These are phyloP conservation scores for Gaultheria prostrata DNA, from an alignment of 148 eudicot species.

Conservation along the genomic window DNA sequence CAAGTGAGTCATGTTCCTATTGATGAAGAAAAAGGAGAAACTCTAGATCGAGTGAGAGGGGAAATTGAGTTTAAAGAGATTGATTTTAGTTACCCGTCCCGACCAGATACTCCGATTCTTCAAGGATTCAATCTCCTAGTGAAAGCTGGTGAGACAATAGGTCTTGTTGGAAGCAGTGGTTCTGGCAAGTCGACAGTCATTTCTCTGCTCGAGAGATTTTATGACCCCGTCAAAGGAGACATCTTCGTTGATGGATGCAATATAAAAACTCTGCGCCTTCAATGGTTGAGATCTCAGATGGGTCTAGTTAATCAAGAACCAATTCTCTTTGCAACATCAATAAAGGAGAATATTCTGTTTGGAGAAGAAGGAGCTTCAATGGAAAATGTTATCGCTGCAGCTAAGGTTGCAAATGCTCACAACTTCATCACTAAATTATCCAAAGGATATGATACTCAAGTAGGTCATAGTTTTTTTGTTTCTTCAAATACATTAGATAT, in stretches of 20 bases:
- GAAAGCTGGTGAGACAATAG: conserved; percentile 38
- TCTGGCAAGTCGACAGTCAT: conserved; percentile 46
- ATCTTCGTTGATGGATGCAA: conserved; percentile 39
- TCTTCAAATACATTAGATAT: neutral
- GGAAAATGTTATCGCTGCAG: conserved; percentile 28
- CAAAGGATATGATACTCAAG: conserved; percentile 41
- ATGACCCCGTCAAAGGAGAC: conserved; percentile 37
- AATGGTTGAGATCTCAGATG: conserved; percentile 47
- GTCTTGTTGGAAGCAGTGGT: conserved; percentile 49
- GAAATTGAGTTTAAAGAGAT: conserved; percentile 43
- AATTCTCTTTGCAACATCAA: conserved; percentile 40
- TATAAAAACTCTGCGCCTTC: conserved; percentile 31
- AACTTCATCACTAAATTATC: conserved; percentile 33
- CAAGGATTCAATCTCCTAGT: conserved; percentile 36
- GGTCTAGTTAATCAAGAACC: conserved; percentile 52
- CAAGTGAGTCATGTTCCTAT: conserved; percentile 31
- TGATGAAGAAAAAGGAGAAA: conserved; percentile 26
- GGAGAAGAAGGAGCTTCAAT: conserved; percentile 39
- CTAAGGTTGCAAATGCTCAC: conserved; percentile 47
- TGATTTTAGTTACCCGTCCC: conserved; percentile 41
- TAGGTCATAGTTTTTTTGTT: conserved; percentile 12
- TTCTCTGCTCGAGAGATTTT: conserved; percentile 43
- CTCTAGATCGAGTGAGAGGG: conserved; percentile 25
- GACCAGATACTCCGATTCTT: conserved; percentile 30
- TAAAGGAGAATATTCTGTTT: conserved; percentile 41